Conservation (phyloP, 352 stramenopile genomes). For the Phytopythium kandeliae region DNA sequence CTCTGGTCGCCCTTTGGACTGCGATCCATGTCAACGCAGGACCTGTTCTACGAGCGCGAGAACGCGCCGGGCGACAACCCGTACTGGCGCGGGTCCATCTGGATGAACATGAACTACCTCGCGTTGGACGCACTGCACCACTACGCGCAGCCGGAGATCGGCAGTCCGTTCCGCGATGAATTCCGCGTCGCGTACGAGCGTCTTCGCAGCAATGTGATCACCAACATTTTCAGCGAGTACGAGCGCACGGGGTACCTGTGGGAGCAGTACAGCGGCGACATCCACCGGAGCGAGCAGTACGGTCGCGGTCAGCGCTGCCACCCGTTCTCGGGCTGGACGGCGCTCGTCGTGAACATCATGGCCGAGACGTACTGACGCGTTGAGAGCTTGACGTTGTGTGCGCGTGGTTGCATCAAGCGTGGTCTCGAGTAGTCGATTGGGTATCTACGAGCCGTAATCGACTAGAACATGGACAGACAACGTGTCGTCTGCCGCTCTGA, state of each 20-base stretch:
- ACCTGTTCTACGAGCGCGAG: conserved; percentile 84
- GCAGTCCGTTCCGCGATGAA: conserved; percentile 37
- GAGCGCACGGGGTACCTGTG: conserved; percentile 88
- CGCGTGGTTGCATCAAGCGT: not conserved
- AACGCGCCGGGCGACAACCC: conserved; percentile 89
- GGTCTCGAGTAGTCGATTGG: too few species aligned
- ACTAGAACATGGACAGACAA: too few species aligned
- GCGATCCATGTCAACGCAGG: conserved; percentile 79
- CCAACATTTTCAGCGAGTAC: conserved; percentile 73
- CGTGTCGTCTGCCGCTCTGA: conserved; percentile 1
- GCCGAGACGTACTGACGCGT: conserved; percentile 80
- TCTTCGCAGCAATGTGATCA: conserved; percentile 58
- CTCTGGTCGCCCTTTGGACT: conserved; percentile 78
- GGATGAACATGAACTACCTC: conserved; percentile 94
- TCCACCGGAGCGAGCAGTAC: conserved; percentile 30
- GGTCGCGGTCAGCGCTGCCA: conserved; percentile 87
- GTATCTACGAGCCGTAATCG: too few species aligned
- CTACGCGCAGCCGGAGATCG: conserved; percentile 42
- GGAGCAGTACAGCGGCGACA: conserved; percentile 91
- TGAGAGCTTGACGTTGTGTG: not conserved
- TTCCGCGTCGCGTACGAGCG: conserved; percentile 36
- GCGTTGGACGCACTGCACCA: conserved; percentile 78
- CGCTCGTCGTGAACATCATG: conserved; percentile 92
- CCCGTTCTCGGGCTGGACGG: conserved; percentile 94
- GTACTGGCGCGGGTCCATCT: conserved; percentile 93